Evolutionary conservation across 2,329 filamentous ascomycete genomes (phyloP).

Genomic region (Hymenoscyphus scutula): DNA sequence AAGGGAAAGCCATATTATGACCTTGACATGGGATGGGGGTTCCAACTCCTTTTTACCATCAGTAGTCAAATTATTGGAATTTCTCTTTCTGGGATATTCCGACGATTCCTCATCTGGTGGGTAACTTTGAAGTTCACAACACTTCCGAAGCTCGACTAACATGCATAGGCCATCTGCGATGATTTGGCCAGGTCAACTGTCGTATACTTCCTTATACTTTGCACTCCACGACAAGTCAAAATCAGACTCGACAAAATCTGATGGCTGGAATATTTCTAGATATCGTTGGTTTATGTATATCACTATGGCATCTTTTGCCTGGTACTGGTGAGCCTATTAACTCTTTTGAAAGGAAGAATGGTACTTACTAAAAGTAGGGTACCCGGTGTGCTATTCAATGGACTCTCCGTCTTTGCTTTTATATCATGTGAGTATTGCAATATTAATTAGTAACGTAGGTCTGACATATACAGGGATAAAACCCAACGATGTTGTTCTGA

Average conservation of each 20-base stretch:
- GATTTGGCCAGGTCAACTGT: conserved; percentile 27
- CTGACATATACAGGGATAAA: conserved; percentile 58
- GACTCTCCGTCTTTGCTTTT: conserved; percentile 68
- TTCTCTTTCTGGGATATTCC: conserved; percentile 57
- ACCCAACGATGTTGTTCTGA: conserved; percentile 65
- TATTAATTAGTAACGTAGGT: not conserved
- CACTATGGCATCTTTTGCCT: conserved; percentile 43
- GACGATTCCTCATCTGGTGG: conserved; percentile 55
- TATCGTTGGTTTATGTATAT: conserved; percentile 41
- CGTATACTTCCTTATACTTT: conserved; percentile 24
- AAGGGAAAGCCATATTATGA: conserved; percentile 59
- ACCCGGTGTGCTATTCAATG: conserved; percentile 62
- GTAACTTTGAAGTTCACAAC: conserved; percentile 26
- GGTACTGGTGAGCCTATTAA: conserved; percentile 43
- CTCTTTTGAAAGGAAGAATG: not conserved
- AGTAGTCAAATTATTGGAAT: conserved; percentile 63
- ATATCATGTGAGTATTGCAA: conserved; percentile 65
- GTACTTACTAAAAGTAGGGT: conserved; percentile 33
- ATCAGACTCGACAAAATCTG: conserved; percentile 48
- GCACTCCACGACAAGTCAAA: conserved; percentile 59
- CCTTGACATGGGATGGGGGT: conserved; percentile 56
- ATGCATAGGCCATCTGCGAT: conserved; percentile 24
- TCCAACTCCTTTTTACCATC: conserved; percentile 58
- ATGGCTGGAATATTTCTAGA: conserved; percentile 54
- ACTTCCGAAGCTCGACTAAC: not conserved